phyloP scores from a whole-genome alignment of 768 basidiomycete species.

The Rhodosporidiobolus odoratus region DNA sequence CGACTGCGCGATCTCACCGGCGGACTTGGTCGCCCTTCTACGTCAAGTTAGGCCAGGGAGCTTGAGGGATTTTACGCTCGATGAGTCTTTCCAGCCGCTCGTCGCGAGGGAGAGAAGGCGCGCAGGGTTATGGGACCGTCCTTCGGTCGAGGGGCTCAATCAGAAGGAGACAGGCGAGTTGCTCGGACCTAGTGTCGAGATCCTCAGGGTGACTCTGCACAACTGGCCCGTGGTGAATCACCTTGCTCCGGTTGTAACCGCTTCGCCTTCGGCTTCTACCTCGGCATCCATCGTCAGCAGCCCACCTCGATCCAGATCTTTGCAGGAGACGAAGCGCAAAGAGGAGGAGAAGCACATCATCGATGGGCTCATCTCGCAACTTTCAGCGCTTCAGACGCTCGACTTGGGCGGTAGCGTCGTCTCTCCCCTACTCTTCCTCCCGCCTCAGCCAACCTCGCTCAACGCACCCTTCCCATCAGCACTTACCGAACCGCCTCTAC shows the following conservation, averaged over 20 bases:
- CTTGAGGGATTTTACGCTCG: slow-evolving; percentile 1
- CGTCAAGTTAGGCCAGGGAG: neutral
- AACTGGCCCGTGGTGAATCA: slow-evolving; percentile 5
- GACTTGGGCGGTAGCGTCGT: slow-evolving; percentile 27
- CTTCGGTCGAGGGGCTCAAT: slow-evolving; percentile 13
- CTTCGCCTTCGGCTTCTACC: neutral
- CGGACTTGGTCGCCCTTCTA: slow-evolving; percentile 8
- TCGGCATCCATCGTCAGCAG: neutral
- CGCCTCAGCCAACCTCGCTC: neutral
- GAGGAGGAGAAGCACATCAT: neutral
- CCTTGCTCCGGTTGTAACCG: neutral
- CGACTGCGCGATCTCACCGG: slow-evolving; percentile 5
- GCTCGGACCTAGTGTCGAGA: neutral
- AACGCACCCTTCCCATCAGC: neutral
- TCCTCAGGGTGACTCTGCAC: slow-evolving; percentile 15
- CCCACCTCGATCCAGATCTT: neutral
- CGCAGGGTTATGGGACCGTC: neutral
- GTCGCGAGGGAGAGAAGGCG: neutral
- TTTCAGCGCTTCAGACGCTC: slow-evolving; percentile 6
- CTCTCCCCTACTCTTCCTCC: slow-evolving; percentile 8
- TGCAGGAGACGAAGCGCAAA: neutral
- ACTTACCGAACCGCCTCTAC: neutral
- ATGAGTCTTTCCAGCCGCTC: neutral
- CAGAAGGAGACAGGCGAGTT: neutral
- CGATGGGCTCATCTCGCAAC: slow-evolving; percentile 14